A percentile compares a stretch with the other conserved stretches of the same genome.
Evolutionary conservation across 805 yeast genomes (phyloP).

Genomic region (Ogataea nonfermentans): DNA sequence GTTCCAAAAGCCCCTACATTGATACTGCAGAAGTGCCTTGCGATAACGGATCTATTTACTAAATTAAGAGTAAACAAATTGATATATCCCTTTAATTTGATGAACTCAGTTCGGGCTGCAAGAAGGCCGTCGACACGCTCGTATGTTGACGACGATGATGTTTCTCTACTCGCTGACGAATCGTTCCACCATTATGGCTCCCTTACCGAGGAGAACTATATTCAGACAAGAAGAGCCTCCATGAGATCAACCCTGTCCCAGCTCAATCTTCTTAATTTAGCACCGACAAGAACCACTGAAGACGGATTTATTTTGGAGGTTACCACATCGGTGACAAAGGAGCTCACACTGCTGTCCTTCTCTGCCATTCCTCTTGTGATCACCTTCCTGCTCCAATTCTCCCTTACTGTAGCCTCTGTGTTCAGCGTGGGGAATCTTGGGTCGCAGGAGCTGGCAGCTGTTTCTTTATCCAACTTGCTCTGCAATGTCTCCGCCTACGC

Average conservation of each 20-base stretch:
- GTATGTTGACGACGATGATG: slow-evolving; percentile 15
- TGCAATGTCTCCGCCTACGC: slow-evolving; percentile 57
- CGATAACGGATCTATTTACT: no score
- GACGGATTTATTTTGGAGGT: slow-evolving; percentile 37
- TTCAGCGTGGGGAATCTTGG: slow-evolving; percentile 60
- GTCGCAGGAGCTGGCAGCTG: slow-evolving; percentile 57
- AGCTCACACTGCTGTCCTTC: slow-evolving; percentile 37
- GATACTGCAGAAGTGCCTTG: not conserved
- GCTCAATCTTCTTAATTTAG: slow-evolving; percentile 17
- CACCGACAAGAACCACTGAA: slow-evolving; percentile 25
- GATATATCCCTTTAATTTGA: not conserved
- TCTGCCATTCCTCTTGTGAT: slow-evolving; percentile 51
- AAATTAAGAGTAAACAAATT: slow-evolving; percentile 1
- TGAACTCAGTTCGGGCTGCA: slow-evolving; percentile 6
- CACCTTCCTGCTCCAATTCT: slow-evolving; percentile 54
- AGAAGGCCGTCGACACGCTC: slow-evolving; percentile 16
- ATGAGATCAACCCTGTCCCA: slow-evolving; percentile 22
- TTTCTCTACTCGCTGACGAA: slow-evolving; percentile 12
- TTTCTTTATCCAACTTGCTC: slow-evolving; percentile 54
- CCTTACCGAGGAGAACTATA: slow-evolving; percentile 21
- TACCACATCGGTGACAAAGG: slow-evolving; percentile 39
- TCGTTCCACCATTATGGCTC: slow-evolving; percentile 26
- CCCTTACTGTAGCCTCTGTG: slow-evolving; percentile 52
- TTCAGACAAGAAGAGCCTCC: slow-evolving; percentile 31
- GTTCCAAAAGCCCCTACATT: not conserved